Conservation (phyloP, 352 stramenopile genomes). For the Blastocystis hominis region DNA sequence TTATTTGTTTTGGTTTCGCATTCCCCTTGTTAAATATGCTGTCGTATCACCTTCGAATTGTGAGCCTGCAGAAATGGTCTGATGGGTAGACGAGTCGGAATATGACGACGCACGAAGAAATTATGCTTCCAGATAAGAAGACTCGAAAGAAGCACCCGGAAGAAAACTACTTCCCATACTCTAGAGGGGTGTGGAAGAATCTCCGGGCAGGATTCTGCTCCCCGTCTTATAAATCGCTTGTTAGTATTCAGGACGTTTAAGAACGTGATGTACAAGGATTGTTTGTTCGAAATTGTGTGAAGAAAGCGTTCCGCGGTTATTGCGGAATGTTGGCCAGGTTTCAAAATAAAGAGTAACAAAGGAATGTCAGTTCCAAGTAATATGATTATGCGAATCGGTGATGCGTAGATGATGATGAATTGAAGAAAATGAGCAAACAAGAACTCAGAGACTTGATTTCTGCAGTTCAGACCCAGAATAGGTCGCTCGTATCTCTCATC, state of each 20-base stretch:
- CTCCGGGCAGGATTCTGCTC: neutral
- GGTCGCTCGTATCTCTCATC: conserved; percentile 6
- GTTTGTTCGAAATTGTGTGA: conserved; percentile 9
- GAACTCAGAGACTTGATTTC: conserved; percentile 39
- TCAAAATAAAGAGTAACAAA: neutral
- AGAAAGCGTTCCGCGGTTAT: neutral
- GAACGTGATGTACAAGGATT: neutral
- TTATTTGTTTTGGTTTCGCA: conserved; percentile 1
- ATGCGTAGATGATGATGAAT: conserved; percentile 50
- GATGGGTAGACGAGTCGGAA: conserved; percentile 8
- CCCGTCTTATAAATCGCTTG: neutral
- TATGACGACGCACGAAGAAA: conserved; percentile 52
- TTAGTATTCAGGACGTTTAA: conserved; percentile 6
- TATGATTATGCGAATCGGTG: neutral
- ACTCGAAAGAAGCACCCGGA: conserved; percentile 1
- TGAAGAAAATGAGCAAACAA: conserved; percentile 30
- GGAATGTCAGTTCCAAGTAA: conserved; percentile 33
- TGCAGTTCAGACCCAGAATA: conserved; percentile 41
- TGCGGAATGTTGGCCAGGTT: neutral
- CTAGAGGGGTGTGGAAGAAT: neutral
- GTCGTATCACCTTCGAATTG: conserved; percentile 2
- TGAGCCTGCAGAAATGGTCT: neutral
- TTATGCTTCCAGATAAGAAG: neutral
- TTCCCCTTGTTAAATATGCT: conserved; percentile 13
- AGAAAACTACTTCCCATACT: conserved; percentile 29